These are phyloP conservation scores for Diaporthe sp. DNA, from an alignment of 2,329 filamentous ascomycete genomes.

Conservation along the genomic window DNA sequence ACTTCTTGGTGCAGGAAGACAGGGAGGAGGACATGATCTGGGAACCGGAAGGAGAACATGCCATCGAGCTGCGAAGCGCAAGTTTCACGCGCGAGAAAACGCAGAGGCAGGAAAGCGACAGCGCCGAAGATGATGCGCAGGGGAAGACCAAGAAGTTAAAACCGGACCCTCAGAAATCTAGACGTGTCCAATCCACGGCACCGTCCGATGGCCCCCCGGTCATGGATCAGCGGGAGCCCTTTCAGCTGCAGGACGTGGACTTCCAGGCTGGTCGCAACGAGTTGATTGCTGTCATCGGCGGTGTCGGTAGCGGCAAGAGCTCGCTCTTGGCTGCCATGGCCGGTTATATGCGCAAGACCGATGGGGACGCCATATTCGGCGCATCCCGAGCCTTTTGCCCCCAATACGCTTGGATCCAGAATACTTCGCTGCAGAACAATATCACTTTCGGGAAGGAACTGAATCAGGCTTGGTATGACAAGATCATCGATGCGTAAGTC, in stretches of 20 bases:
- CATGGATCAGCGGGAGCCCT: conserved; percentile 72
- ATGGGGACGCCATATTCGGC: conserved; percentile 80
- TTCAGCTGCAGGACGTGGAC: conserved; percentile 78
- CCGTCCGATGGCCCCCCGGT: conserved; percentile 30
- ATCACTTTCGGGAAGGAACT: conserved; percentile 89
- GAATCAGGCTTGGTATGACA: conserved; percentile 82
- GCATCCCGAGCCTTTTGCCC: conserved; percentile 91
- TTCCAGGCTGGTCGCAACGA: conserved; percentile 81
- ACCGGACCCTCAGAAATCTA: not conserved
- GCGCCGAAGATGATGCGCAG: conserved; percentile 55
- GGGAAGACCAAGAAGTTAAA: conserved; percentile 43
- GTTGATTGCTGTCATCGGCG: conserved; percentile 85
- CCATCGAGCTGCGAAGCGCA: conserved; percentile 79
- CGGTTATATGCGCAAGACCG: conserved; percentile 91
- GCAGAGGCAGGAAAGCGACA: conserved; percentile 38
- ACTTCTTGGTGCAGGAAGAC: conserved; percentile 90
- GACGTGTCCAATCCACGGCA: not conserved
- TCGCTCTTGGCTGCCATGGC: conserved; percentile 90
- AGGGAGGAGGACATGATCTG: conserved; percentile 76
- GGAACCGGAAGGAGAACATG: conserved; percentile 71
- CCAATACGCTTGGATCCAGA: conserved; percentile 98
- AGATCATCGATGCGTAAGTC: conserved; percentile 78
- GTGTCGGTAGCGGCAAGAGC: conserved; percentile 91
- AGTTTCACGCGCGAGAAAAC: conserved; percentile 90
- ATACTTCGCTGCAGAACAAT: conserved; percentile 78